Evolutionary conservation across 225 moss, liverwort and hornwort genomes (phyloP), one percentile per base, ranked within the genome.

Genomic region (Physcomitrium patens): DNA sequence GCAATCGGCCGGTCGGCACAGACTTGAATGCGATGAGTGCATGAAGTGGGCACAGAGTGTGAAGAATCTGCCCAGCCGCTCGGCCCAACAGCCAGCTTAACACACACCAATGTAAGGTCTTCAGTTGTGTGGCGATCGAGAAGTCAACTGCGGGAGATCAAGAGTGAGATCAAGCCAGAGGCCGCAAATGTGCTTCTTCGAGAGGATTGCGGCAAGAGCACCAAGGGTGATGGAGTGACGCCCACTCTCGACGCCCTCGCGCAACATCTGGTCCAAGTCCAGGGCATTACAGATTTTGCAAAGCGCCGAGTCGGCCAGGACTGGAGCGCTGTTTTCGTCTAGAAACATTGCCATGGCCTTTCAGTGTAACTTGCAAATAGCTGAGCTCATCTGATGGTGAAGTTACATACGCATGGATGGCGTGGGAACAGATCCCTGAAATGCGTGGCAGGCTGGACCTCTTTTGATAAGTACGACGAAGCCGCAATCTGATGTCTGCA

Each of bases 91-190:
- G 23, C 12, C 9, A 74, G 64, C 23, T 56, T 10, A 42, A 74
- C 74, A 41, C 65, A 55, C 55, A 65, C 74, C 64, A 15, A 26
- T 74, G 54, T 54, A 23, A 74, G 65, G 55, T 74, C 73, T 73
- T 53, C 73, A 22, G 8, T 24, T 15, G 65, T 19, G 55, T 75
- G 66, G 66, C 46, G 66, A n/a, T 75, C 66, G 17, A 75, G 65
- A 57, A 19, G 7, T 66, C 65, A 66, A 2, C 7, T 66, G 56
- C 75, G 75, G 9, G 56, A 75, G 26, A 75, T 57, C 56, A 66
- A 18, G 8, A 45, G 75, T 65, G 75, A 57, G 27, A 75, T 75
- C 45, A 75, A 11, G 66, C 65, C 75, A 75, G 65, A 75, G 65
- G 66, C 75, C 75, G 24, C 66, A 75, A 12, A 37, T 57, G 72